Conservation (phyloP, 495 filamentous ascomycete species). For the Hypomontagnella monticulosa region DNA sequence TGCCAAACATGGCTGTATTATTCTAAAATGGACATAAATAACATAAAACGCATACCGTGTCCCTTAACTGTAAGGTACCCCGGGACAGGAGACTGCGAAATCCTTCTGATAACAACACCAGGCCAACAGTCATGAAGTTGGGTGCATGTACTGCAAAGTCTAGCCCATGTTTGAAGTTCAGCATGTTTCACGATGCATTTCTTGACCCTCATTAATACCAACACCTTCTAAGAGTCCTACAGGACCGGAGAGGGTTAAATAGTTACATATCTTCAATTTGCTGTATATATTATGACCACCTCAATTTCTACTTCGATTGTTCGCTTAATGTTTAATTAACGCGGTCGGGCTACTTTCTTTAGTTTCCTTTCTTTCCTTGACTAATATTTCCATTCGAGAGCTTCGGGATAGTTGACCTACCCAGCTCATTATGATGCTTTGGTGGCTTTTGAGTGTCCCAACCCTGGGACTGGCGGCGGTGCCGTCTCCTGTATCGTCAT, state of each 20-base stretch:
- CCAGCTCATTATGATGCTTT: conserved; percentile 18
- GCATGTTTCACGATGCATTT: too few relatives aligned
- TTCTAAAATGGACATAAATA: conserved; percentile 8
- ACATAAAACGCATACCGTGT: conserved; percentile 12
- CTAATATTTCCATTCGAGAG: not conserved
- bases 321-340: conserved; percentile 9
- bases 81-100: not conserved
- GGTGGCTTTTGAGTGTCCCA: conserved; percentile 1
- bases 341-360: conserved; percentile 3
- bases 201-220: too few relatives aligned
- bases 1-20: conserved; percentile 4
- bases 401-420: conserved; percentile 21
- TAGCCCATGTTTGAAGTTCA: too few relatives aligned
- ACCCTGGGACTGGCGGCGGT: conserved; percentile 31
- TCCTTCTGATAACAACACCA: conserved; percentile 1
- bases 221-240: too few relatives aligned
- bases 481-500: conserved; percentile 34
- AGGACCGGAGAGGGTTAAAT: too few relatives aligned
- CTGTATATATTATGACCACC: too few relatives aligned
- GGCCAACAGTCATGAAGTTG: conserved; percentile 19
- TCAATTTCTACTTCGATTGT: too few relatives aligned
- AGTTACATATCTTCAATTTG: too few relatives aligned
- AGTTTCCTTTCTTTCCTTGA: not conserved
- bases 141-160: not conserved
- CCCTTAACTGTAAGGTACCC: not conserved